A percentile compares a stretch with the other conserved stretches of the same genome.
phyloP scores from a whole-genome alignment of 257 asterid species.

The Striga asiatica region DNA sequence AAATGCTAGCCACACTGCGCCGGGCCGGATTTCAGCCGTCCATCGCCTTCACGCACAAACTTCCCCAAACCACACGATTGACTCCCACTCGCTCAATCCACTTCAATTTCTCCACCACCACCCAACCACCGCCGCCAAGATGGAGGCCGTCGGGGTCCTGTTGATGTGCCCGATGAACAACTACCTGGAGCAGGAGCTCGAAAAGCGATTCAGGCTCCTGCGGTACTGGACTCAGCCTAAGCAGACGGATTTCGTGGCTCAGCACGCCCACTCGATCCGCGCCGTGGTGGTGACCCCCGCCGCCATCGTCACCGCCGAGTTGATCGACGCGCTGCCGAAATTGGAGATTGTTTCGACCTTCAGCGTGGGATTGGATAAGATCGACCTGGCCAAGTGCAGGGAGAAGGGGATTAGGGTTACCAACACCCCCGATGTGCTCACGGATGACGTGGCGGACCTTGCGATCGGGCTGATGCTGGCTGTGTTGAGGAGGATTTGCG shows the following conservation, averaged over 20 bases:
- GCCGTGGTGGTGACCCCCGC: slow-evolving; percentile 58
- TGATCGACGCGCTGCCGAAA: slow-evolving; percentile 57
- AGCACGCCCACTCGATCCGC: slow-evolving; percentile 44
- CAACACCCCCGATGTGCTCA: slow-evolving; percentile 78
- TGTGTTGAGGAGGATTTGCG: slow-evolving; percentile 53
- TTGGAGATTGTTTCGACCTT: slow-evolving; percentile 61
- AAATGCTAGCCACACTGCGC: slow-evolving; percentile 13
- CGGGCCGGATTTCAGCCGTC: slow-evolving; percentile 13
- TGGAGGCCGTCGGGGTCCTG: slow-evolving; percentile 60
- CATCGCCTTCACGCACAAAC: slow-evolving; percentile 12
- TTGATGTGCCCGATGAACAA: slow-evolving; percentile 44
- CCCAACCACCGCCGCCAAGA: slow-evolving; percentile 16
- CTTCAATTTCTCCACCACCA: slow-evolving; percentile 17
- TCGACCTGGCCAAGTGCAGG: slow-evolving; percentile 59
- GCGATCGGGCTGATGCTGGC: slow-evolving; percentile 72
- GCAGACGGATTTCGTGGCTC: slow-evolving; percentile 33
- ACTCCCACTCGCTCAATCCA: slow-evolving; percentile 6
- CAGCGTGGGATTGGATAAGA: slow-evolving; percentile 79
- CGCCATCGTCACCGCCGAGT: slow-evolving; percentile 39
- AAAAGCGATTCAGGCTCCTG: slow-evolving; percentile 57
- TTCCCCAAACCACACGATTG: slow-evolving; percentile 10
- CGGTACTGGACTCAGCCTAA: slow-evolving; percentile 49
- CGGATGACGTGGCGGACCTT: slow-evolving; percentile 90
- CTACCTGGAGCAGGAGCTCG: slow-evolving; percentile 60
- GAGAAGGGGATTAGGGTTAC: slow-evolving; percentile 81